A percentile compares a stretch with the other conserved stretches of the same genome.
phyloP scores from a whole-genome alignment of 495 filamentous ascomycete species.

The Penicillium diatomitis region DNA sequence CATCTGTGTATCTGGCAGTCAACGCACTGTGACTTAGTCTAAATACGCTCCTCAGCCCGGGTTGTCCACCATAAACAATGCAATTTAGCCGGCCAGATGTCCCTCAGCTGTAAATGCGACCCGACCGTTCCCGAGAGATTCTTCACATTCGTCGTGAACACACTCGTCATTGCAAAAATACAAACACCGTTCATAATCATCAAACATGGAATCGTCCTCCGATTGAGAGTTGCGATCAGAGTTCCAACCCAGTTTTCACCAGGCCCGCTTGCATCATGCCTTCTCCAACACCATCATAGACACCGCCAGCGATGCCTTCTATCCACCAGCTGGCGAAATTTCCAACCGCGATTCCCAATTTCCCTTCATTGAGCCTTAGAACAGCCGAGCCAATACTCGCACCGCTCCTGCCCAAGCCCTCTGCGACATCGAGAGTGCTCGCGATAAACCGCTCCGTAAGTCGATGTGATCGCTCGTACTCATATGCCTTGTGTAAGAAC shows the following conservation, averaged over 20 bases:
- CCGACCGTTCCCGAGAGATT: too few species aligned
- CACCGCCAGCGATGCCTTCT: slow-evolving; percentile 49
- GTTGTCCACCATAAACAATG: too few species aligned
- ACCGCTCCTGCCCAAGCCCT: slow-evolving; percentile 43
- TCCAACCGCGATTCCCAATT: slow-evolving; percentile 41
- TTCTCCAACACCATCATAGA: slow-evolving; percentile 56
- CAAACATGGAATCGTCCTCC: background rate
- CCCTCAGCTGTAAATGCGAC: too few species aligned
- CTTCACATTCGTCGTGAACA: too few species aligned
- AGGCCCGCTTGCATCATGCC: slow-evolving; percentile 44
- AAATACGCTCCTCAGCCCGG: too few species aligned
- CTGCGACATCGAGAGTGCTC: slow-evolving; percentile 38
- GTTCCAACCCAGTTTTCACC: slow-evolving; percentile 18
- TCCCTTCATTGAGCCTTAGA: slow-evolving; percentile 46
- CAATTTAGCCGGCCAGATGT: too few species aligned
- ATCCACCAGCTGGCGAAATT: slow-evolving; percentile 47
- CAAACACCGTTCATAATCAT: too few species aligned
- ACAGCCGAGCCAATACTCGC: slow-evolving; percentile 41
- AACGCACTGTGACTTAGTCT: too few species aligned
- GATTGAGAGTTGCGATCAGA: slow-evolving; percentile 9
- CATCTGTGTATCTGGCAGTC: too few species aligned
- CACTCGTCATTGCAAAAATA: too few species aligned
- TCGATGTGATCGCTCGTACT: slow-evolving; percentile 55
- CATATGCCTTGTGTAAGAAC: slow-evolving; percentile 42
- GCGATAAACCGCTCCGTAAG: slow-evolving; percentile 47